Evolutionary conservation across 352 stramenopile species (phyloP), one percentile per base, ranked within the genome.

Genomic region (Pythium monospermum): DNA sequence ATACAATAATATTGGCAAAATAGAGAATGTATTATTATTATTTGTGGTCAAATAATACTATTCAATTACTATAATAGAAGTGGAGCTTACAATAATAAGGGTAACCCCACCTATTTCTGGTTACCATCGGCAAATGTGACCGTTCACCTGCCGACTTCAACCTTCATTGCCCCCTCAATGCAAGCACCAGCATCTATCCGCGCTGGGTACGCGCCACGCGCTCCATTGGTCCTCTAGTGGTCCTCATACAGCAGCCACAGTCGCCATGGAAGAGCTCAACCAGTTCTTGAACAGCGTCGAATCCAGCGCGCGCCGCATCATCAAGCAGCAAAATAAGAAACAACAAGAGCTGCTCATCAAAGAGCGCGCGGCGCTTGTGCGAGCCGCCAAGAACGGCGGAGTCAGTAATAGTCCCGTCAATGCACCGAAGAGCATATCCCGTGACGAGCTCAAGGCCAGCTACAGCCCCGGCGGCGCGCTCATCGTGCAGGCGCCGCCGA

Each of bases 241-340:
- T 23, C 1, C 1, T 21, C 44, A 15, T 5, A 27, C 30, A 53
- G 25, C 23, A 25, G 10, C 26, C 15, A 42, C 27, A n/a, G 15
- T 22, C 2, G 47, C 19, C 25, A 85, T 87, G 76, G 76, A 91
- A 36, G 79, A 93, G 42, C 64, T 91, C 38, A 81, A 77, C 21
- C 78, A 85, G 67, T 91, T 91, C 57, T 66, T 90, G 47, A 85
- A 85, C 57, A 87, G 65, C 44, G 79, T 91, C 45, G 76, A 91
- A 57, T 68, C 71, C 25, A 87, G 73, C 41, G 77, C 79, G 25
- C 79, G 78, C 12, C 78, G 79, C 44, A 87, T 93, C 71, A 64
- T 91, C 61, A 85, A 86, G 66, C 71, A 89, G 49, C 78, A 92
- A 59, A 85, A 85, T 57, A 80, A 80, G 45, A 85, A 83, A 51